Evolutionary conservation across 164 flowering plant genomes (phyloP).

Genomic region (Warburgia ugandensis): DNA sequence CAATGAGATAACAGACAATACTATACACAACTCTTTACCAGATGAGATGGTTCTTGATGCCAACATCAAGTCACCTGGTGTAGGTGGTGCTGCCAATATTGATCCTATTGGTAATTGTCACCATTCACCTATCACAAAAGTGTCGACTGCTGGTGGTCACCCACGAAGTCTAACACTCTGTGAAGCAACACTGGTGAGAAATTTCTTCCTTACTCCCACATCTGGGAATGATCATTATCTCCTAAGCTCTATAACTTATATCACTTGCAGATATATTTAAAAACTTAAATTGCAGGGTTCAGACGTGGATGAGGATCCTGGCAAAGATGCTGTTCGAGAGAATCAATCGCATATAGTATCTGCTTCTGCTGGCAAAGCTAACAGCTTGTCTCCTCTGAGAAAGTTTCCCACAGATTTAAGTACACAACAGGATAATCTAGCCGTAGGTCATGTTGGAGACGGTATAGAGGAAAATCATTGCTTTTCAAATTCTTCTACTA

Average conservation of each 20-base stretch:
- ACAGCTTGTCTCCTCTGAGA: conserved; percentile 3
- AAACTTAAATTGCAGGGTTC: conserved; percentile 22
- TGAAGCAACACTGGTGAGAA: conserved; percentile 26
- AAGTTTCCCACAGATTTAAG: not conserved
- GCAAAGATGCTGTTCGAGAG: conserved; percentile 12
- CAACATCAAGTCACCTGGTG: conserved; percentile 4
- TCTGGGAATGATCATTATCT: not conserved
- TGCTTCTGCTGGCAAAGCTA: not conserved
- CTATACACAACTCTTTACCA: conserved; percentile 7
- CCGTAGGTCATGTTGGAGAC: conserved; percentile 1
- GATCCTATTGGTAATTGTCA: not conserved
- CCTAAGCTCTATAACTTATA: not conserved
- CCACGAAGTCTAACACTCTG: conserved; percentile 16
- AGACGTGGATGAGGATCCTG: conserved; percentile 5
- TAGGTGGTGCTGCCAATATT: conserved; percentile 11
- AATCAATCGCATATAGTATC: not conserved
- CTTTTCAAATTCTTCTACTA: not conserved
- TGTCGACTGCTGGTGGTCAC: conserved; percentile 11
- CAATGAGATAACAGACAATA: conserved; percentile 4
- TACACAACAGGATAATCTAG: not conserved
- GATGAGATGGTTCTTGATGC: conserved; percentile 13
- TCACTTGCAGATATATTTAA: not conserved
- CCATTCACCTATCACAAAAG: conserved; percentile 8
- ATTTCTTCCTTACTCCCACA: conserved; percentile 1
- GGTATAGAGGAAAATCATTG: not conserved